A percentile compares a stretch with the other conserved stretches of the same genome.
Conservation (phyloP, 2,329 filamentous ascomycete species). For the Cercospora nicotianae region DNA sequence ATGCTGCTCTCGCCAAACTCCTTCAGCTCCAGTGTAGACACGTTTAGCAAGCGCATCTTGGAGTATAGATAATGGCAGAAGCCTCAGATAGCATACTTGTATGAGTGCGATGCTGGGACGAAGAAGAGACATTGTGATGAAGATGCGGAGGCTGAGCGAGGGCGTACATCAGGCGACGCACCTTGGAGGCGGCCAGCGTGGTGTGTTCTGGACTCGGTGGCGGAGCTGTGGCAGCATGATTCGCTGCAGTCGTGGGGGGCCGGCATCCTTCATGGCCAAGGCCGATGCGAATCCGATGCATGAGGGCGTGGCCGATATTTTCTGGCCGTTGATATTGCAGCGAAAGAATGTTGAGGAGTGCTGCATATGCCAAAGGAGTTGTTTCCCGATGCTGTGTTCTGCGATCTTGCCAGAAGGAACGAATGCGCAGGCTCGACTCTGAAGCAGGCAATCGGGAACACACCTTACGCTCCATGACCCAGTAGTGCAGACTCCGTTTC, state of each 20-base stretch:
- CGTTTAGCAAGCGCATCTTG: constrained; percentile 29
- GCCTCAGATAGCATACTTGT: neutral
- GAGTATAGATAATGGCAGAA: neutral
- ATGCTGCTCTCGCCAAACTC: constrained; percentile 18
- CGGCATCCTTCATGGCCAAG: neutral
- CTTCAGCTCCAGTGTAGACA: constrained; percentile 19
- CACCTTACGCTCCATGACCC: no score
- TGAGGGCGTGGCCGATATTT: neutral
- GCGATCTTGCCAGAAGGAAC: no score
- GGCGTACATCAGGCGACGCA: neutral
- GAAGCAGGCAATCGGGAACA: neutral
- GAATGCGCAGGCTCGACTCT: neutral
- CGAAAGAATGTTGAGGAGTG: neutral
- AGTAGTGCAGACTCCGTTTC: no score
- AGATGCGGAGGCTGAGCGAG: neutral
- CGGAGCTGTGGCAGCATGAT: neutral
- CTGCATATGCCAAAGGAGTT: no score
- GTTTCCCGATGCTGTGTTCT: no score
- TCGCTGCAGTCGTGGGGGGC: neutral
- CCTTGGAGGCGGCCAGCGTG: neutral
- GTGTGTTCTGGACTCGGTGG: neutral
- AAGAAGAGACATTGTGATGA: neutral
- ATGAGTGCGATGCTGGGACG: neutral
- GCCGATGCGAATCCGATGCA: neutral
- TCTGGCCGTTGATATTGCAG: neutral